phyloP scores from a whole-genome alignment of 1,139 yeast genomes.

The Hyphopichia pseudoburtonii region DNA sequence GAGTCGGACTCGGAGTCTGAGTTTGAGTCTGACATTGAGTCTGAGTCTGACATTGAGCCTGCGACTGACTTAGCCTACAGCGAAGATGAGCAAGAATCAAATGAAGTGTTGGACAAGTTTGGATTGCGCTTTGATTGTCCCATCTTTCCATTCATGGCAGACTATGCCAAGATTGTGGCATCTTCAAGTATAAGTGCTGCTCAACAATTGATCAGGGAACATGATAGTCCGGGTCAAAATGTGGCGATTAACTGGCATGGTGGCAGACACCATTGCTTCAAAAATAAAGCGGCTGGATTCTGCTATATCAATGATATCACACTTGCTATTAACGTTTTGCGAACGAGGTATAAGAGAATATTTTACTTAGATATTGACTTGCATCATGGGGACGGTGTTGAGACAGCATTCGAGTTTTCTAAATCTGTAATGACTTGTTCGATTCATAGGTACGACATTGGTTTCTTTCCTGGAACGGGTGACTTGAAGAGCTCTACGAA shows the following conservation, averaged over 20 bases:
- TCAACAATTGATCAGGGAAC: slow-evolving; percentile 20
- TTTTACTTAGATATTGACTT: slow-evolving; percentile 71
- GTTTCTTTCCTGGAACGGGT: slow-evolving; percentile 79
- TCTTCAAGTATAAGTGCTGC: slow-evolving; percentile 62
- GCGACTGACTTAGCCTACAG: neutral
- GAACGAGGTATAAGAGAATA: slow-evolving; percentile 48
- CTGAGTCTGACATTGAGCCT: slow-evolving; percentile 5
- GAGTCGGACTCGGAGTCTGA: neutral
- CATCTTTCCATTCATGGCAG: slow-evolving; percentile 51
- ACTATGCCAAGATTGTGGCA: slow-evolving; percentile 51
- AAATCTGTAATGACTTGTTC: slow-evolving; percentile 61
- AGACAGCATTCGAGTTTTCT: slow-evolving; percentile 59
- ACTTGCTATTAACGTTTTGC: slow-evolving; percentile 47
- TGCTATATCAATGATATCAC: slow-evolving; percentile 74
- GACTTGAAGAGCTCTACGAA: slow-evolving; percentile 24
- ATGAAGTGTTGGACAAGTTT: slow-evolving; percentile 14
- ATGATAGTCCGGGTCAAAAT: neutral
- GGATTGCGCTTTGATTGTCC: slow-evolving; percentile 67
- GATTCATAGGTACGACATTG: slow-evolving; percentile 61
- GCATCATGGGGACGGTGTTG: slow-evolving; percentile 84
- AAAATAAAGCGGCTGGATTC: slow-evolving; percentile 63
- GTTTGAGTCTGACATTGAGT: neutral
- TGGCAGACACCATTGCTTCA: slow-evolving; percentile 72
- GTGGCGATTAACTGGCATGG: slow-evolving; percentile 72
- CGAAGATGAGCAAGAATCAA: slow-evolving; percentile 3